Evolutionary conservation across 108 stramenopile genomes (phyloP), one percentile per base, ranked within the genome.

Genomic region (Discostella stelligeroides): DNA sequence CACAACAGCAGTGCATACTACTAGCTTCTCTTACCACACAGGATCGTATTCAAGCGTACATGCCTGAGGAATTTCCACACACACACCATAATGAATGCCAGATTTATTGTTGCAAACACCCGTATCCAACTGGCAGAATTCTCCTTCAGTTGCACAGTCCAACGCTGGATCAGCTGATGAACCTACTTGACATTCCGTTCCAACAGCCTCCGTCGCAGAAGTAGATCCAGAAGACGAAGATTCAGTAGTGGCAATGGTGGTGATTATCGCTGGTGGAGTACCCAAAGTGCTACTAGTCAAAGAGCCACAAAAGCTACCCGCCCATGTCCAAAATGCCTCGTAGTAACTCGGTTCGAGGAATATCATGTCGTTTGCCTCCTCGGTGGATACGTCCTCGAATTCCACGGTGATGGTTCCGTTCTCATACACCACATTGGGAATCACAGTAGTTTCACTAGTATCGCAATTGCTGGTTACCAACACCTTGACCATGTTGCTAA

Each of bases 391-490:
- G 1, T 53, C 66, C 28, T 27, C 40, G 34, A 75, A 20, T 15
- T 7, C 18, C 5, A 75, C 66, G 37, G 40, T 45, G 17, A 75
- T 49, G 9, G 10, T n/a, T 2, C 64, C 73, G 20, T 61, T 39
- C 37, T 25, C 29, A n/a, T 47, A 61, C 1, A n/a, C 29, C 9
- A 80, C 60, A 13, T 34, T 43, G 14, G 80, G 70, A 25, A 58
- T 25, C 4, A 72, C 28, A 7, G 17, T 47, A 5, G 75, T 75
- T 24, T 79, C 60, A 15, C 46, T 42, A 0, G 81, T 60, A 34
- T 72, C 58, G 56, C 81, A 82, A 66, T 82, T 51, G 30, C 66
- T 68, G 0, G 77, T 82, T 10, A 82, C 66, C 1, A 74, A n/a
- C 1, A 80, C 58, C 57, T 76, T 76, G 40, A 38, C 80, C 4